These are phyloP conservation scores for Ophidiomyces ophidiicola DNA, from an alignment of 2,329 filamentous ascomycete species.

Conservation along the genomic window DNA sequence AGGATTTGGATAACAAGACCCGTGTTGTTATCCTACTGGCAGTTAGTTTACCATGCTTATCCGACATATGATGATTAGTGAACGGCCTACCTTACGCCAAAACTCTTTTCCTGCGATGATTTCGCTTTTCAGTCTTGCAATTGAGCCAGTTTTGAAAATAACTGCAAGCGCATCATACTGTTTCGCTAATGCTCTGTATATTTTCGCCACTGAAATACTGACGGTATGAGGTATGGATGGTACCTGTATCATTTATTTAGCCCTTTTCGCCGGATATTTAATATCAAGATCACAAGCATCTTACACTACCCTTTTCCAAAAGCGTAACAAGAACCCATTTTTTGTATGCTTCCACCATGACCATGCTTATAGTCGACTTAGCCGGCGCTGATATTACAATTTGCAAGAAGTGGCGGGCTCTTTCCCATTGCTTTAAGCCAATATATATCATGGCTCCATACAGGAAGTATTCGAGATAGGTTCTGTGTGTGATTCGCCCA, in stretches of 20 bases:
- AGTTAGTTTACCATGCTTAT: slow-evolving; percentile 15
- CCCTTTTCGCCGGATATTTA: background rate
- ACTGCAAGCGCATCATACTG: slow-evolving; percentile 59
- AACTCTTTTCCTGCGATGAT: slow-evolving; percentile 45
- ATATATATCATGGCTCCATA: slow-evolving; percentile 54
- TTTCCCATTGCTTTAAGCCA: slow-evolving; percentile 48
- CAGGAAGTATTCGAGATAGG: slow-evolving; percentile 53
- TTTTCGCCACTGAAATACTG: slow-evolving; percentile 42
- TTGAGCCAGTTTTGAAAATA: slow-evolving; percentile 51
- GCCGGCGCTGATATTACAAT: slow-evolving; percentile 56
- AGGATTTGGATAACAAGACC: slow-evolving; percentile 59
- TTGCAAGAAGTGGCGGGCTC: slow-evolving; percentile 51
- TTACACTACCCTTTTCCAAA: slow-evolving; percentile 52
- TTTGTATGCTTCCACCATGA: slow-evolving; percentile 84
- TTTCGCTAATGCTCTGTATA: slow-evolving; percentile 48
- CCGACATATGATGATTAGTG: background rate
- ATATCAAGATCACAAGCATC: background rate
- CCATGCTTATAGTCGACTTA: slow-evolving; percentile 52
- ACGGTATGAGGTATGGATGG: slow-evolving; percentile 37
- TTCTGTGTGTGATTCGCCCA: slow-evolving; percentile 29
- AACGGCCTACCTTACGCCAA: slow-evolving; percentile 45
- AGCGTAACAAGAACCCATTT: slow-evolving; percentile 75
- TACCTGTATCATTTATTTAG: slow-evolving; percentile 24
- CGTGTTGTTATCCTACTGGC: slow-evolving; percentile 54
- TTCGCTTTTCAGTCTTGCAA: slow-evolving; percentile 51